Evolutionary conservation across 352 stramenopile species (phyloP).

Genomic region (Plasmopara muralis): DNA sequence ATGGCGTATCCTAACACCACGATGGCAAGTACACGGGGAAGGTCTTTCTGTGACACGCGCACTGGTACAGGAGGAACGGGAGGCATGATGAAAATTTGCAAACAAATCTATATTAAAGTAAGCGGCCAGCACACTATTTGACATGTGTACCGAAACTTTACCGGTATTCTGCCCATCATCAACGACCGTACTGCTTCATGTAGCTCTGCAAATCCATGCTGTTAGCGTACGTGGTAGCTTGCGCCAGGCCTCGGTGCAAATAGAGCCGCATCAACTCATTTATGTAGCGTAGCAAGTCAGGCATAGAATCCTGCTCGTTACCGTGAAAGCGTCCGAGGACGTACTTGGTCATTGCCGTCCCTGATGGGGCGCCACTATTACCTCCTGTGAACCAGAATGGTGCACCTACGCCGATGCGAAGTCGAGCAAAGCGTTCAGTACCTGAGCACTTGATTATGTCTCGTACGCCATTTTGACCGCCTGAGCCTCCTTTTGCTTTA

Average conservation of each 20-base stretch:
- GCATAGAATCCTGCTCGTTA: constrained; percentile 72
- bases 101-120: too few relatives aligned
- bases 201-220: constrained; percentile 63
- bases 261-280: constrained; percentile 77
- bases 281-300: constrained; percentile 51
- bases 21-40: constrained; percentile 35
- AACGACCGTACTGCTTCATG: constrained; percentile 25
- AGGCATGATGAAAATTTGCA: constrained; percentile 1
- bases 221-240: constrained; percentile 69
- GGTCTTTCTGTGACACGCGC: constrained; percentile 46
- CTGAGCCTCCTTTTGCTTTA: constrained; percentile 66
- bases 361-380: constrained; percentile 55
- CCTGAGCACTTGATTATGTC: constrained; percentile 83
- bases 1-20: constrained; percentile 28
- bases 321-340: constrained; percentile 72
- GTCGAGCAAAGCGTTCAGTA: constrained; percentile 73
- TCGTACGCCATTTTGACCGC: constrained; percentile 74
- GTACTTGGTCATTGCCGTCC: constrained; percentile 80
- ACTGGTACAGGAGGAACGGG: constrained; percentile 36
- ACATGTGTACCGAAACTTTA: background rate
- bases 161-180: constrained; percentile 7
- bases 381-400: constrained; percentile 70
- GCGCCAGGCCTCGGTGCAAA: constrained; percentile 67
- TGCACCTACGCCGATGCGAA: constrained; percentile 75
- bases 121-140: too few relatives aligned